Evolutionary conservation across 2,329 filamentous ascomycete species (phyloP).

Genomic region (Hypoxylon sp.): DNA sequence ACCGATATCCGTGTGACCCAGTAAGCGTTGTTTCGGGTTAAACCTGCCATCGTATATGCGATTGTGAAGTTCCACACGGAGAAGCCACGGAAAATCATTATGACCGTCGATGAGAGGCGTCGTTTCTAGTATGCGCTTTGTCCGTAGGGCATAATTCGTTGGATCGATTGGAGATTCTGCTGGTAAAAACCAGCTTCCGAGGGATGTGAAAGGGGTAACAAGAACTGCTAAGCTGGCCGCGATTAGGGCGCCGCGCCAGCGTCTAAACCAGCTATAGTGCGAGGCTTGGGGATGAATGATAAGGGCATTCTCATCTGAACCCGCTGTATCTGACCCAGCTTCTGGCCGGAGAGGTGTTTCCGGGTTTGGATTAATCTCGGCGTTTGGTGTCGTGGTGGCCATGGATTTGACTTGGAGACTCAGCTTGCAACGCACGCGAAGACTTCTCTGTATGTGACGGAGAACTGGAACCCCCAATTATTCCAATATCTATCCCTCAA

Average conservation of each 20-base stretch:
- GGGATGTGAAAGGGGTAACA: conserved; percentile 31
- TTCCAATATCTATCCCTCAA: background rate
- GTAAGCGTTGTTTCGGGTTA: conserved; percentile 32
- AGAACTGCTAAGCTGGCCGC: conserved; percentile 31
- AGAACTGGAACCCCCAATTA: background rate
- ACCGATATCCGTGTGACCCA: conserved; percentile 44
- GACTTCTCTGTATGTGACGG: background rate
- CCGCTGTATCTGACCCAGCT: background rate
- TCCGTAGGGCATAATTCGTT: conserved; percentile 40
- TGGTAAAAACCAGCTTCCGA: conserved; percentile 32
- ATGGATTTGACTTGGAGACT: background rate
- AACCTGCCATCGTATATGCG: conserved; percentile 44
- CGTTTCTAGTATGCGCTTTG: conserved; percentile 39
- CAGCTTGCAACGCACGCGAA: background rate
- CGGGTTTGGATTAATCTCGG: conserved; percentile 5
- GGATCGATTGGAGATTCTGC: conserved; percentile 41
- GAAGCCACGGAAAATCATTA: conserved; percentile 46
- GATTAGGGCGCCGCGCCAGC: conserved; percentile 32
- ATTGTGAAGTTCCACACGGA: conserved; percentile 45
- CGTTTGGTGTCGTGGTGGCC: conserved; percentile 13
- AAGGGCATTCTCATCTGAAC: conserved; percentile 17
- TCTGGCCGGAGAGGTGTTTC: conserved; percentile 10
- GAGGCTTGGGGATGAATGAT: conserved; percentile 33
- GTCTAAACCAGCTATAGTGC: conserved; percentile 18
- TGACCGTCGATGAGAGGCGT: conserved; percentile 47